A percentile compares a stretch with the other conserved stretches of the same genome.
Evolutionary conservation across 805 yeast species (phyloP).

Genomic region (Saccharomycopsis fibuligera): DNA sequence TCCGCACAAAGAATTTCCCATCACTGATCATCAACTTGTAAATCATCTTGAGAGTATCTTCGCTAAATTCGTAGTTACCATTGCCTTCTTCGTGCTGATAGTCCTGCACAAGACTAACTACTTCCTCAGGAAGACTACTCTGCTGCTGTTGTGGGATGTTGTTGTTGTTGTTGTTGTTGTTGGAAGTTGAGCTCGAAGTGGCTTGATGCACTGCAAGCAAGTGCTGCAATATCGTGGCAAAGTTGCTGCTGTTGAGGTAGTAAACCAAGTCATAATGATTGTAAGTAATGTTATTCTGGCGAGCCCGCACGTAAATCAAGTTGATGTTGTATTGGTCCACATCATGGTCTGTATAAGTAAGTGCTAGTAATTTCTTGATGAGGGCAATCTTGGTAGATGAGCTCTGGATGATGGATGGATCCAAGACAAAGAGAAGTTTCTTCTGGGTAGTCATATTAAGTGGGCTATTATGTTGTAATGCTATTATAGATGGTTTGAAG

Average conservation of each 20-base stretch:
- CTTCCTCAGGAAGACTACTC: slow-evolving; percentile 11
- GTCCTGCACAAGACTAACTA: not conserved
- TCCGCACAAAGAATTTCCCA: slow-evolving; percentile 11
- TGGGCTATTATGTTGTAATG: too few relatives aligned
- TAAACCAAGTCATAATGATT: slow-evolving; percentile 1
- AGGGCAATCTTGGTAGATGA: slow-evolving; percentile 20
- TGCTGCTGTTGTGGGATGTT: too few relatives aligned
- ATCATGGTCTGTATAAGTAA: slow-evolving; percentile 1
- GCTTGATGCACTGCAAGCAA: too few relatives aligned
- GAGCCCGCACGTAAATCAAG: slow-evolving; percentile 7
- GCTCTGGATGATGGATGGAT: slow-evolving; percentile 19
- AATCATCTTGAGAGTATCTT: slow-evolving; percentile 8
- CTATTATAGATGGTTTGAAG: too few relatives aligned
- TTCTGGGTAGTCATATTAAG: slow-evolving; percentile 4
- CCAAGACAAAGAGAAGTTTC: slow-evolving; percentile 15
- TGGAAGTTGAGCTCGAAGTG: too few relatives aligned
- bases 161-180: not conserved
- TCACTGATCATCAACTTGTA: slow-evolving; percentile 4
- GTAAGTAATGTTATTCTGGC: slow-evolving; percentile 7
- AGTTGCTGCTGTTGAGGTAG: slow-evolving; percentile 10
- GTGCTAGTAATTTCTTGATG: slow-evolving; percentile 14
- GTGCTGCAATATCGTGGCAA: not conserved
- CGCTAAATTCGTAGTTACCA: slow-evolving; percentile 4
- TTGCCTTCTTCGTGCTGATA: not conserved
- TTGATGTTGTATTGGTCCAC: slow-evolving; percentile 19